Evolutionary conservation across 306 rosid genomes (phyloP), one percentile per base, ranked within the genome.

Genomic region (Rosa persica): DNA sequence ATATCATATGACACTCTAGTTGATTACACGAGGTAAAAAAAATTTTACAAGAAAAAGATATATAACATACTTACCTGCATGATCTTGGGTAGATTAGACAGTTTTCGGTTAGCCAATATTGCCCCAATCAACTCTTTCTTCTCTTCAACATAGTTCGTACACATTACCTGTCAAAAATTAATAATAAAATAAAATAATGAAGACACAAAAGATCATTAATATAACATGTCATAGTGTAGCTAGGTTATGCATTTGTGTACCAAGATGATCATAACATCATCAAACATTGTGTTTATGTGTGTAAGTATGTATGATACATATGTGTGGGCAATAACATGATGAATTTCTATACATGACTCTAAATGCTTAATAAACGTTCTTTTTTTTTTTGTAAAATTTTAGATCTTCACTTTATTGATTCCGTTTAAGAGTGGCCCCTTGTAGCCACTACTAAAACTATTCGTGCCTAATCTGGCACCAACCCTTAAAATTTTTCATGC

Each of bases 161-260:
- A 90, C 90, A 90, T 90, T 68, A 88, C 89, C 90, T 88, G 73
- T 81, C 25, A 60, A 43, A 13, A 58, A 3, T n/a, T n/a, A 55
- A 22, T n/a, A 52, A 6, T 52, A n/a, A 2, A 22, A 8, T 57
- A 6, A n/a, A n/a, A n/a, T 6, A 52, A 54, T 20, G 8, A 6
- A 54, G 11, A 19, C 17, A 47, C 25, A 54, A 19, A 54, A 1
- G 25, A 54, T 54, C 60, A 19, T 19, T 0, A 54, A 8, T 22
- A 22, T 57, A 57, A 57, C 64, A 22, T 57, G 30, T 22, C 6
- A 22, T 22, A 22, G 12, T 57, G 62, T 17, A 11, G 12, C 48
- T 44, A 9, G 48, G 12, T 12, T 46, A 46, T 12, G 51, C 9
- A 46, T 12, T 46, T 51, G 3, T 47, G 1, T 3, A 47, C 47